A percentile compares a stretch with the other conserved stretches of the same genome.
These are phyloP conservation scores for Gastrolobium bilobum DNA, from an alignment of 306 rosid species.

Conservation along the genomic window DNA sequence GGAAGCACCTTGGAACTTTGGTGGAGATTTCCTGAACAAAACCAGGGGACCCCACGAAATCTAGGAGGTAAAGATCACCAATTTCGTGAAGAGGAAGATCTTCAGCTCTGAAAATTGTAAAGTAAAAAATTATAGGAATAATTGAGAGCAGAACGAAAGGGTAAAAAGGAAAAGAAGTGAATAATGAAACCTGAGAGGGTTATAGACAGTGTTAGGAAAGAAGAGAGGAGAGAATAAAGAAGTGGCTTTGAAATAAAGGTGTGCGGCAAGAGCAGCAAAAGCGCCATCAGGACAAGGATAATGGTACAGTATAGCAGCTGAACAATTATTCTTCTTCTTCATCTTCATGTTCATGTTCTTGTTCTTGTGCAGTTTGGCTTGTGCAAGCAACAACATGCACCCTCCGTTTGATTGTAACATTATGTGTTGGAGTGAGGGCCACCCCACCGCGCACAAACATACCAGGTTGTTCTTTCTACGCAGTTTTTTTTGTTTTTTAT, in stretches of 20 bases:
- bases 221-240: conserved; percentile 58
- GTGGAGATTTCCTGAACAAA: conserved; percentile 73
- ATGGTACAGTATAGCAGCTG: conserved; percentile 86
- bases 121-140: neutral
- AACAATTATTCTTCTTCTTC: conserved; percentile 2
- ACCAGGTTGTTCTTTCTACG: neutral
- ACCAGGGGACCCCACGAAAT: conserved; percentile 80
- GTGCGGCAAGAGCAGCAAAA: conserved; percentile 92
- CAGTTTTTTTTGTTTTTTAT: neutral
- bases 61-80: conserved; percentile 76
- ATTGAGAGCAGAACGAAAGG: conserved; percentile 11
- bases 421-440: neutral
- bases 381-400: neutral
- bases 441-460: neutral
- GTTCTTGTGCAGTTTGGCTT: conserved; percentile 6
- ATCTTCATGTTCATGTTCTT: neutral
- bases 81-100: conserved; percentile 74
- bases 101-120: conserved; percentile 51
- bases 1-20: conserved; percentile 58
- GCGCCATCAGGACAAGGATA: conserved; percentile 95
- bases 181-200: conserved; percentile 60
- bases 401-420: neutral
- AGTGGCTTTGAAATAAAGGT: conserved; percentile 77
- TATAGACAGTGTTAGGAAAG: conserved; percentile 86
- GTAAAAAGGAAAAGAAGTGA: neutral